Base-by-base conservation (phyloP, 2,329 filamentous ascomycete genomes). In the Diaporthe sp. region DNA sequence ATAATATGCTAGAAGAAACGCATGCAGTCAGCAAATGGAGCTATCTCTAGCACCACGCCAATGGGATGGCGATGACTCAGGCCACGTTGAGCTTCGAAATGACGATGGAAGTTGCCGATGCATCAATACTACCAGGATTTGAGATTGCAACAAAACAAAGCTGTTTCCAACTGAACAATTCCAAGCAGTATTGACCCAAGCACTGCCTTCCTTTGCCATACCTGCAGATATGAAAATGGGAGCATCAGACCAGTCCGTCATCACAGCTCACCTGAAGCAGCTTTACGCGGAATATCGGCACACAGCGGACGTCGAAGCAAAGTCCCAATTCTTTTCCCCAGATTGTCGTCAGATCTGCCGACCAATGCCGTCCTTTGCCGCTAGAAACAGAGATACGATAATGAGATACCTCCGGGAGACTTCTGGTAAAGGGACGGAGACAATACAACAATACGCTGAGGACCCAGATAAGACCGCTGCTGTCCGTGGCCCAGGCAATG, bases 381-480 rank as follows among this genome's bases (percentile, higher is more conserved):
- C 68, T 12, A 72, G 19, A 12, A n/a, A 72, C 19, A 72, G 67
- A 71, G 46, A 53, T 55, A 71, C 51, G 7, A 71, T 57, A 39
- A 44, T 71, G 37, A 39, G 10, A 37, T 71, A 71, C 13, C 67
- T 71, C 12, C 49, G 67, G n/a, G 53, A 60, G 22, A 46, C 53
- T 28, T 42, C 53, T 46, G 68, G 39, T 2, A 46, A 60, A 34
- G 37, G 28, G 3, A 34, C 39, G 8, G 68, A 58, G 17, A 46
- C 12, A 5, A 46, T 60, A 49, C 37, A 44, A 22, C 25, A 37
- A 8, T 15, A 49, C 25, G 17, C 37, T 0, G 25, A 31, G 19
- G 39, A 72, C 34, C 9, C 25, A 37, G 49, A 34, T 39, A 31
- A 19, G 28, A 49, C 17, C 3, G 6, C 28, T 46, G 13, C 42